Evolutionary conservation across 2,329 filamentous ascomycete species (phyloP).

Genomic region (Aspergillus puulaauensis): DNA sequence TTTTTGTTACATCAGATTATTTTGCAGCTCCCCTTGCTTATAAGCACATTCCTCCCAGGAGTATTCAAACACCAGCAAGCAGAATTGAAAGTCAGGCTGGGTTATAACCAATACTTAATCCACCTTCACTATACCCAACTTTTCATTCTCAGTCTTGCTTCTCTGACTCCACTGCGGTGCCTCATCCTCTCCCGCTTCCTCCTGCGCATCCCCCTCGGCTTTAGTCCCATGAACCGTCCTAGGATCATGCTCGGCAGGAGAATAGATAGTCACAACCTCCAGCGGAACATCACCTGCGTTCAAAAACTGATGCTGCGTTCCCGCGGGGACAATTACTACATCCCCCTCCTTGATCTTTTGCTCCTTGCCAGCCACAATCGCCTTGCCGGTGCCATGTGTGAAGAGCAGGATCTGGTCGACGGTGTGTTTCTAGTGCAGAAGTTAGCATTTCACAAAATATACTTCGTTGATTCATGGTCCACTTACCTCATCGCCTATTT

Average conservation of each 20-base stretch:
- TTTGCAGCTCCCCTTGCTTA: too few relatives aligned
- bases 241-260: constrained; percentile 61
- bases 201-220: constrained; percentile 61
- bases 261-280: constrained; percentile 63
- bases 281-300: constrained; percentile 60
- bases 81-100: too few relatives aligned
- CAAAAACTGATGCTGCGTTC: constrained; percentile 66
- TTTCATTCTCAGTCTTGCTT: constrained; percentile 60
- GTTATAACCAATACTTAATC: background rate
- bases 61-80: too few relatives aligned
- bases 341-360: constrained; percentile 57
- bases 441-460: background rate
- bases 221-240: constrained; percentile 63
- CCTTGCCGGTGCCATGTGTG: constrained; percentile 58
- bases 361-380: constrained; percentile 59
- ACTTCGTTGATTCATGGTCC: background rate
- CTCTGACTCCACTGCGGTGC: constrained; percentile 59
- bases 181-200: constrained; percentile 61
- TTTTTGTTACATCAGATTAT: background rate
- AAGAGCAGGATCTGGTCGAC: constrained; percentile 67
- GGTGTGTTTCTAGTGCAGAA: constrained; percentile 47
- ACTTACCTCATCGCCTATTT: constrained; percentile 65
- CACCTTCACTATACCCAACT: constrained; percentile 53
- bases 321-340: constrained; percentile 63
- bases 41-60: too few relatives aligned